Conservation (phyloP, 2,329 filamentous ascomycete genomes). For the Aureobasidium melanogenum region DNA sequence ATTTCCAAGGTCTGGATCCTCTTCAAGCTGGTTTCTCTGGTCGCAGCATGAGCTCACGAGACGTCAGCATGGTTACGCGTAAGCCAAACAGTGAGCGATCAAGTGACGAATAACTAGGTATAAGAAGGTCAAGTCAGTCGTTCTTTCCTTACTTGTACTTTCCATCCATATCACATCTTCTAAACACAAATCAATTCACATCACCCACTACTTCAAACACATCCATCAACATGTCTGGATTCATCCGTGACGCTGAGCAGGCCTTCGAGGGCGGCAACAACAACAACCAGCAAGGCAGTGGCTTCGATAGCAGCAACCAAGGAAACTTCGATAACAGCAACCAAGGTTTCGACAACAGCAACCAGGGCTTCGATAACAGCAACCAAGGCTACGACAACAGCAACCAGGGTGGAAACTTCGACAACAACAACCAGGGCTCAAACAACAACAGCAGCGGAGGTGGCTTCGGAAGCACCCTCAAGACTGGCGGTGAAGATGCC, state of each 20-base stretch:
- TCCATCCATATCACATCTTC: neutral
- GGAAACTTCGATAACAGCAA: neutral
- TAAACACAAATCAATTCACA: neutral
- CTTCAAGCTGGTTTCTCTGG: neutral
- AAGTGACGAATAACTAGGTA: neutral
- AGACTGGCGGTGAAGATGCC: constrained; percentile 14
- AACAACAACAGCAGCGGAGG: neutral
- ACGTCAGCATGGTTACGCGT: neutral
- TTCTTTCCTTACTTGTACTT: neutral
- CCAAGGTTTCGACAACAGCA: neutral
- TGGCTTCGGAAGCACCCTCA: constrained; percentile 13
- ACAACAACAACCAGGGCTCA: neutral
- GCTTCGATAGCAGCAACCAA: constrained; percentile 2
- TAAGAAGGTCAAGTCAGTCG: neutral
- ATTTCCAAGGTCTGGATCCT: constrained; percentile 1
- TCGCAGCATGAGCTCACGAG: neutral
- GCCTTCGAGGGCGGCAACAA: constrained; percentile 3
- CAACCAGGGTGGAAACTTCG: too few relatives aligned
- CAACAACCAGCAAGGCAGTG: constrained; percentile 5
- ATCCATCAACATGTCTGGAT: constrained; percentile 4
- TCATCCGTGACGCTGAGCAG: constrained; percentile 7
- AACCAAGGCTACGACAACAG: neutral
- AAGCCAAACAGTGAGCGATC: neutral
- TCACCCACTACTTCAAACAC: neutral
- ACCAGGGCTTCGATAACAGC: neutral